These are phyloP conservation scores for Sclerospora graminicola DNA, from an alignment of 352 stramenopile genomes.

Conservation along the genomic window DNA sequence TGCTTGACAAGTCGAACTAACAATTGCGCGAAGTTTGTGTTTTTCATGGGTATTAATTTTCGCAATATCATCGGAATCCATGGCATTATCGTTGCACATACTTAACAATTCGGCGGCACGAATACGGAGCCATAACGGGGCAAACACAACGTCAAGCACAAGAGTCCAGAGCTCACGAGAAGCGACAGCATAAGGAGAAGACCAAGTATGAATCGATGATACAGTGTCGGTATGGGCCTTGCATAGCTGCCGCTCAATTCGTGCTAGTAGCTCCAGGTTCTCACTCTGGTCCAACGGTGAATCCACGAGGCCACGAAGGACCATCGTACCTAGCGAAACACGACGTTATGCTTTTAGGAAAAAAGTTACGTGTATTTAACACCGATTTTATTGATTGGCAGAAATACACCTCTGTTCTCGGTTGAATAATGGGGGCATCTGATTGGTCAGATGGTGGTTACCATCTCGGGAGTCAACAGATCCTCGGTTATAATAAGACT, in stretches of 20 bases:
- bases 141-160: constrained; percentile 58
- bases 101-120: constrained; percentile 47
- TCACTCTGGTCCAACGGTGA: constrained; percentile 42
- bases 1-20: constrained; percentile 61
- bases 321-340: no score
- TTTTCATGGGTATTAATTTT: constrained; percentile 10
- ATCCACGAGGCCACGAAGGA: constrained; percentile 15
- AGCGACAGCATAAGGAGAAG: constrained; percentile 13
- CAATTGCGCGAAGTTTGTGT: constrained; percentile 50
- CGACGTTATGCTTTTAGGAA: no score
- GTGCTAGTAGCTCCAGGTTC: constrained; percentile 33
- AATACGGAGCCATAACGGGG: constrained; percentile 52
- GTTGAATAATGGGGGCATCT: no score
- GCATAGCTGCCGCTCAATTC: constrained; percentile 33
- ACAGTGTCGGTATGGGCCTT: neutral
- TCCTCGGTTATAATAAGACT: no score
- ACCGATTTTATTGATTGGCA: no score
- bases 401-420: no score
- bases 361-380: no score
- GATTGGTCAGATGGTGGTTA: no score
- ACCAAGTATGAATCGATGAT: constrained; percentile 1
- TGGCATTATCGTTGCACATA: constrained; percentile 25
- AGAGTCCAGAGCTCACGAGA: constrained; percentile 47
- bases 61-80: constrained; percentile 2
- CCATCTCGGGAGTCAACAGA: no score